Evolutionary conservation across 2,329 filamentous ascomycete species (phyloP), one percentile per base, ranked within the genome.

Genomic region (Byssochlamys sp.): DNA sequence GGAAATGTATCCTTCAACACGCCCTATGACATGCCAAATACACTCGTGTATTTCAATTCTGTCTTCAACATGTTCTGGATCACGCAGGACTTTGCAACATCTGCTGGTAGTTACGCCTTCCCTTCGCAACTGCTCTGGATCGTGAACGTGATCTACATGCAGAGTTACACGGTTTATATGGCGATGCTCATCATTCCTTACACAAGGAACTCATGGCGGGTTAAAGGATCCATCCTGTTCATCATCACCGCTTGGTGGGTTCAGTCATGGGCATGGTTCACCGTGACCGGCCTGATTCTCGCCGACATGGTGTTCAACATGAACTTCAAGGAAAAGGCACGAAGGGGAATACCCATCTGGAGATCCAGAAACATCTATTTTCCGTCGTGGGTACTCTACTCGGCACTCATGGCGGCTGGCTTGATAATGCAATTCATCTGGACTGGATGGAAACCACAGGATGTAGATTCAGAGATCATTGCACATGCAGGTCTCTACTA

Each of bases 101-200:
- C 78, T 59, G 73, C 75, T 12, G 77, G 70, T 1, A 77, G 71
- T 56, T 65, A 59, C 11, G 74, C 72, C 3, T 79, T 77, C 61
- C 77, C 77, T 1, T 73, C 74, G 2, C 66, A 71, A n/a, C 78
- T 73, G 0, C 63, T 79, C n/a, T 79, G 77, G 75, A 72, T 71
- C 9, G 61, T 78, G 29, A 75, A 70, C 4, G 68, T 75, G n/a
- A 68, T 79, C 14, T 79, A 75, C 61, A 68, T 71, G 55, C 77
- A 79, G 59, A 74, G 71, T 60, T 78, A 76, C 63, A 80, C 77
- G 0, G 70, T 78, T 7, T 80, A 77, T 62, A 77, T 78, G 66
- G 69, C 75, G 3, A 78, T 78, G 76, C 64, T 78, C 57, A 77
- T 77, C 55, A 68, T 78, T 9, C 77, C 75, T 3, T 75, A 70